phyloP scores from a whole-genome alignment of 108 stramenopile genomes.

The Fragilaria crotonensis region DNA sequence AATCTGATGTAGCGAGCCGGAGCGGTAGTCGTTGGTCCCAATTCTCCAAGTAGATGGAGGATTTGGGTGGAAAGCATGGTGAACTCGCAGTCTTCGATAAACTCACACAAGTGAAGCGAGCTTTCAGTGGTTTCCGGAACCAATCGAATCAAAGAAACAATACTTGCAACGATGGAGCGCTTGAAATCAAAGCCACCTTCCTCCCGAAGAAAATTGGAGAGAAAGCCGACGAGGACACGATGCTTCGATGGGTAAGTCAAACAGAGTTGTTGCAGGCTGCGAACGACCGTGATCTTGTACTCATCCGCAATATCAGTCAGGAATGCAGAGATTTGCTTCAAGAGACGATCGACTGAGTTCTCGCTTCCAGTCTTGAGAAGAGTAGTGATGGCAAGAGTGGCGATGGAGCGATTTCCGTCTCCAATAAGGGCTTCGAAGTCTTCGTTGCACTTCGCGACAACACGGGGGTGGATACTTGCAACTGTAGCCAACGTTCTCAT shows the following conservation, averaged over 20 bases:
- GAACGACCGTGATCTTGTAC: conserved; percentile 95
- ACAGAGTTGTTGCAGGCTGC: conserved; percentile 79
- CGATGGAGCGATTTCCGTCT: conserved; percentile 95
- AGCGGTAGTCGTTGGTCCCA: conserved; percentile 74
- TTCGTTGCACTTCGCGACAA: conserved; percentile 96
- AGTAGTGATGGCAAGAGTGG: conserved; percentile 98
- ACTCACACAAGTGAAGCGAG: conserved; percentile 93
- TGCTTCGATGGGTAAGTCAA: conserved; percentile 89
- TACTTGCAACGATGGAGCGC: conserved; percentile 77
- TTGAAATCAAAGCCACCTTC: conserved; percentile 96
- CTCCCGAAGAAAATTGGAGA: conserved; percentile 89
- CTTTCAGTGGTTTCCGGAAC: conserved; percentile 87
- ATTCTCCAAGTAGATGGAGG: conserved; percentile 81
- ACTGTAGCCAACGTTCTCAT: conserved; percentile 92
- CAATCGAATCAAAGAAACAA: conserved; percentile 76
- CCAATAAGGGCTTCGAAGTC: conserved; percentile 95
- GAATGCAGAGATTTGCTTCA: conserved; percentile 97
- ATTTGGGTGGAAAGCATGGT: conserved; percentile 81
- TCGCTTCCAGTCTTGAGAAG: conserved; percentile 98
- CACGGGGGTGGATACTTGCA: conserved; percentile 85
- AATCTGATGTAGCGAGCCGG: conserved; percentile 96
- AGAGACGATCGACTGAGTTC: conserved; percentile 87
- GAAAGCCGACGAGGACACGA: conserved; percentile 86
- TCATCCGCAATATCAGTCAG: conserved; percentile 98
- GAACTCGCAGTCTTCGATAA: conserved; percentile 98